These are phyloP conservation scores for Rhodamnia argentea DNA, from an alignment of 345 rosid genomes.

Conservation along the genomic window DNA sequence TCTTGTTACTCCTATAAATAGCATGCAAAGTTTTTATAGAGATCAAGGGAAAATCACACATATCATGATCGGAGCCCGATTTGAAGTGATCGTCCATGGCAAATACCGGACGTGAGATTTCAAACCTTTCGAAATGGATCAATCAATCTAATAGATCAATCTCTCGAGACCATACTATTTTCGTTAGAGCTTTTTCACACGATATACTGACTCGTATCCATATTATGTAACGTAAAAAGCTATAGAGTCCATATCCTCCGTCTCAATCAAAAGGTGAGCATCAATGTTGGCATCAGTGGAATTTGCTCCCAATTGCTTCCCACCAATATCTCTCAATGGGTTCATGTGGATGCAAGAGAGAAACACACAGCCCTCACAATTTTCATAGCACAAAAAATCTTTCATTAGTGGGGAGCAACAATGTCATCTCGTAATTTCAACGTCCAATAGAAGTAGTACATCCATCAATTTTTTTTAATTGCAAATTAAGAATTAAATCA, in stretches of 20 bases:
- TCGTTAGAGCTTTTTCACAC: background rate
- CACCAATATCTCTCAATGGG: background rate
- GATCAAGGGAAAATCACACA: background rate
- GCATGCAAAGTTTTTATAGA: background rate
- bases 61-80: background rate
- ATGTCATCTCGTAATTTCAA: background rate
- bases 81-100: background rate
- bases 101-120: background rate
- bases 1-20: background rate
- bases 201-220: background rate
- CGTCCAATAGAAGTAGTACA: background rate
- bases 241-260: background rate
- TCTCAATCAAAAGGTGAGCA: background rate
- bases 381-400: background rate
- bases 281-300: background rate
- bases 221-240: background rate
- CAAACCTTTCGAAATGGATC: rapidly evolving
- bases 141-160: background rate
- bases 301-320: background rate
- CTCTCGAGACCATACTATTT: background rate
- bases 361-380: background rate
- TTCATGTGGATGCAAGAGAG: background rate
- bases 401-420: background rate
- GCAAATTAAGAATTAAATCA: background rate
- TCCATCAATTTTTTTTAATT: background rate